These are phyloP conservation scores for Carpinus fangiana DNA, from an alignment of 306 rosid genomes.

Conservation along the genomic window DNA sequence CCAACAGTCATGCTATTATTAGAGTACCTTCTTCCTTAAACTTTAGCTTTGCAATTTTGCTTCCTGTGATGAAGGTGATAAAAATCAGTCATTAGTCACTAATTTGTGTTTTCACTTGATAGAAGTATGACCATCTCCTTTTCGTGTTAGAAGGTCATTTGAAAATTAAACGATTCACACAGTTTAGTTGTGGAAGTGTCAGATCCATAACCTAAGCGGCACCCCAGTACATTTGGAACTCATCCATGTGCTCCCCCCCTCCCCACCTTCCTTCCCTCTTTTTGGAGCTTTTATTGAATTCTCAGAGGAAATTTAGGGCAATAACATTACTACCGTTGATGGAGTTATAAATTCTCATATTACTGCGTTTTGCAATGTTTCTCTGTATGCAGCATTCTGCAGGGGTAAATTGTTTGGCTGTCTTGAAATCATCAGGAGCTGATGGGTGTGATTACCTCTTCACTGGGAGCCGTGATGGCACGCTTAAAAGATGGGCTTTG, in stretches of 20 bases:
- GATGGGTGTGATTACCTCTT: conserved; percentile 75
- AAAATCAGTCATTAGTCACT: neutral
- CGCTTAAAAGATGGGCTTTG: conserved; percentile 84
- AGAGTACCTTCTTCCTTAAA: neutral
- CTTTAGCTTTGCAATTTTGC: neutral
- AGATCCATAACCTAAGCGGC: neutral
- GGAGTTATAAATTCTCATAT: conserved; percentile 9
- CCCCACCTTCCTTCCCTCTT: too few species aligned
- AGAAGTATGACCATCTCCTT: neutral
- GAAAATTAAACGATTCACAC: conserved; percentile 3
- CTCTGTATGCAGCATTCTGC: conserved; percentile 83
- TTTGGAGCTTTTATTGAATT: neutral
- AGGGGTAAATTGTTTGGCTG: conserved; percentile 84
- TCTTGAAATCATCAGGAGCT: conserved; percentile 54
- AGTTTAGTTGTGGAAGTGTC: neutral
- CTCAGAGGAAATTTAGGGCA: neutral
- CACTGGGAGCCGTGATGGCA: conserved; percentile 99
- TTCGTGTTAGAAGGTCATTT: conserved; percentile 2
- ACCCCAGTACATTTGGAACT: neutral
- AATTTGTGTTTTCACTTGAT: neutral
- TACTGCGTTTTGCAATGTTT: conserved; percentile 29
- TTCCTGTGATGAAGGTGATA: neutral
- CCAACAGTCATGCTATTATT: neutral
- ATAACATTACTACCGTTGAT: neutral
- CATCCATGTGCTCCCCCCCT: neutral